Percentiles rank a stretch among this genome's conserved stretches.
These are phyloP conservation scores for Haplographium delicatum DNA, from an alignment of 495 filamentous ascomycete genomes.

Conservation along the genomic window DNA sequence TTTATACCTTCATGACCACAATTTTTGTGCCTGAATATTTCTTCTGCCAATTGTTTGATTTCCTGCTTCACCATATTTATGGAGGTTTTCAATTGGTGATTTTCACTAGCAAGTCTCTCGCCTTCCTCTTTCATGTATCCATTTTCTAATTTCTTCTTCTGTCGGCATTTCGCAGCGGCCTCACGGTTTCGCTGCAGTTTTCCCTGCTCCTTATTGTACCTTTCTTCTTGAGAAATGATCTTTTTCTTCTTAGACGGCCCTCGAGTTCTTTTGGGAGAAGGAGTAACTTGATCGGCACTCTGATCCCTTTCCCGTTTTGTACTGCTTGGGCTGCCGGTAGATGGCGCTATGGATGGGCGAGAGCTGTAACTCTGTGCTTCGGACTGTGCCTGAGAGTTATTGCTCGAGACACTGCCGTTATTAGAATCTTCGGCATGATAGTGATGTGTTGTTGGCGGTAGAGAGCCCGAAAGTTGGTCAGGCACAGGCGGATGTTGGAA, in stretches of 20 bases:
- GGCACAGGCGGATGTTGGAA: too few species aligned
- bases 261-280: conserved; percentile 2
- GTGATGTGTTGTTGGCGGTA: too few species aligned
- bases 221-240: conserved; percentile 14
- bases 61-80: conserved; percentile 39
- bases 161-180: conserved; percentile 80
- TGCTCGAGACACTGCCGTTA: too few species aligned
- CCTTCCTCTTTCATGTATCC: conserved; percentile 50
- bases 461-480: too few species aligned
- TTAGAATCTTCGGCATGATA: too few species aligned
- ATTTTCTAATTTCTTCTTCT: conserved; percentile 79
- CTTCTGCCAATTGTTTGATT: conserved; percentile 48
- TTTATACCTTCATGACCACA: conserved; percentile 51
- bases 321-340: too few species aligned
- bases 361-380: too few species aligned
- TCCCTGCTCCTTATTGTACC: conserved; percentile 33
- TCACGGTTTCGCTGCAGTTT: conserved; percentile 78
- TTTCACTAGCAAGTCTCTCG: conserved; percentile 32
- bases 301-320: too few species aligned
- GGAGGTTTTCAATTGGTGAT: conserved; percentile 33
- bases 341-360: too few species aligned
- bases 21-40: conserved; percentile 53
- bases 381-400: too few species aligned
- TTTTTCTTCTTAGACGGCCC: conserved; percentile 11
- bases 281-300: background rate